Conservation (phyloP, 1,139 yeast genomes). For the Saccharomyces hybrid region DNA sequence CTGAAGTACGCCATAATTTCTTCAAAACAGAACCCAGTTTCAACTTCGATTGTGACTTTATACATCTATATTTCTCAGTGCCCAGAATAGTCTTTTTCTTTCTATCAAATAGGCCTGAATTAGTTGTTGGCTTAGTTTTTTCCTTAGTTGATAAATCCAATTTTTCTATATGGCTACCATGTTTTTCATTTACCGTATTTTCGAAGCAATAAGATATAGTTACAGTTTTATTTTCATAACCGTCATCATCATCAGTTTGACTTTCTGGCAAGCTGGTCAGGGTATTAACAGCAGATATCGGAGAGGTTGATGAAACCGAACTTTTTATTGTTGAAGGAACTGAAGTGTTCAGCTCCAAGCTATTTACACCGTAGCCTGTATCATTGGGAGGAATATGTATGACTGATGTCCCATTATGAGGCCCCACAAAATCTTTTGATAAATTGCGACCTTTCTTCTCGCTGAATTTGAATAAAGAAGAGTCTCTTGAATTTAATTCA, state of each 20-base stretch:
- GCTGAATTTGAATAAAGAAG: not conserved
- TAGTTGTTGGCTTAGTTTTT: not conserved
- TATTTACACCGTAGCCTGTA: not conserved
- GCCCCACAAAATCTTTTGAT: not conserved
- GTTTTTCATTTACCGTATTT: constrained; percentile 2
- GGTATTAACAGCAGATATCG: not conserved
- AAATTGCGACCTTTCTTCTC: not conserved
- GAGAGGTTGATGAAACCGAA: not conserved
- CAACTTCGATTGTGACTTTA: not conserved
- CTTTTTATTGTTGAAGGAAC: not conserved
- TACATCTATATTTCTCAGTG: not conserved
- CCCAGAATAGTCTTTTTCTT: not conserved
- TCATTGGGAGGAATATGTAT: not conserved
- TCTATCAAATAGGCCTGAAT: not conserved
- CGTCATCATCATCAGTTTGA: constrained; percentile 4
- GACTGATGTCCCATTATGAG: not conserved
- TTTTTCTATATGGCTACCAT: not conserved
- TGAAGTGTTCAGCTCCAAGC: not conserved
- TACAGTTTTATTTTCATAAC: constrained; percentile 6
- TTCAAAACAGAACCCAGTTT: not conserved
- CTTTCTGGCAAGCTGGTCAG: constrained; percentile 1
- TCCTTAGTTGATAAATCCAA: not conserved
- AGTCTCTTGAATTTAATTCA: not conserved
- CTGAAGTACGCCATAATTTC: not conserved
- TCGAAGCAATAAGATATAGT: not conserved